Evolutionary conservation across 306 rosid species (phyloP).

Genomic region (Rubus parviflorus): DNA sequence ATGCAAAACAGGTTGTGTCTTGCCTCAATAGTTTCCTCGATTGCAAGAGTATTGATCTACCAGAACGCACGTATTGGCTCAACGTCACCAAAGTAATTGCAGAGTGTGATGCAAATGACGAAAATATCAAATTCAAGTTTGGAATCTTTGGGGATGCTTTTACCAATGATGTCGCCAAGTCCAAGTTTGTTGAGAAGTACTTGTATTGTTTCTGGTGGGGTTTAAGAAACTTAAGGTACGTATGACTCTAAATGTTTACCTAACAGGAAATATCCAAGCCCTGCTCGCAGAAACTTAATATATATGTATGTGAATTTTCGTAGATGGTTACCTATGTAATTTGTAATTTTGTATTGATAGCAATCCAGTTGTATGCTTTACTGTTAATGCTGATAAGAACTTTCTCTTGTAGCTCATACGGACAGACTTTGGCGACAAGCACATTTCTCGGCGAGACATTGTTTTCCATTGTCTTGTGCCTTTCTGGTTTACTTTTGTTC

Average conservation of each 20-base stretch:
- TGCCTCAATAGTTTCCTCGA: constrained; percentile 65
- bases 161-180: constrained; percentile 53
- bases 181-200: constrained; percentile 59
- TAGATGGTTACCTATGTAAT: background rate
- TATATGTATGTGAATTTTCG: background rate
- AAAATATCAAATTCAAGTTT: constrained; percentile 49
- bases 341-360: too few relatives aligned
- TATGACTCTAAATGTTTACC: background rate
- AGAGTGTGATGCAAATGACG: constrained; percentile 49
- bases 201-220: constrained; percentile 85
- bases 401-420: constrained; percentile 59
- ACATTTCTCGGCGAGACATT: constrained; percentile 62
- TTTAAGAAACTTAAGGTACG: constrained; percentile 74
- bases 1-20: constrained; percentile 27
- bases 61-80: constrained; percentile 62
- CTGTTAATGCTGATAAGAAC: background rate
- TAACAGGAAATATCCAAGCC: background rate
- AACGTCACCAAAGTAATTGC: constrained; percentile 51
- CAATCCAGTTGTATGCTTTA: background rate
- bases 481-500: constrained; percentile 63
- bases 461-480: constrained; percentile 63
- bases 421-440: constrained; percentile 73
- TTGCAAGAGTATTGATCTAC: constrained; percentile 39
- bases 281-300: background rate
- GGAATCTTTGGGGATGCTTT: constrained; percentile 87